These are phyloP conservation scores for Diutina rugosa DNA, from an alignment of 1,139 yeast genomes.

Conservation along the genomic window DNA sequence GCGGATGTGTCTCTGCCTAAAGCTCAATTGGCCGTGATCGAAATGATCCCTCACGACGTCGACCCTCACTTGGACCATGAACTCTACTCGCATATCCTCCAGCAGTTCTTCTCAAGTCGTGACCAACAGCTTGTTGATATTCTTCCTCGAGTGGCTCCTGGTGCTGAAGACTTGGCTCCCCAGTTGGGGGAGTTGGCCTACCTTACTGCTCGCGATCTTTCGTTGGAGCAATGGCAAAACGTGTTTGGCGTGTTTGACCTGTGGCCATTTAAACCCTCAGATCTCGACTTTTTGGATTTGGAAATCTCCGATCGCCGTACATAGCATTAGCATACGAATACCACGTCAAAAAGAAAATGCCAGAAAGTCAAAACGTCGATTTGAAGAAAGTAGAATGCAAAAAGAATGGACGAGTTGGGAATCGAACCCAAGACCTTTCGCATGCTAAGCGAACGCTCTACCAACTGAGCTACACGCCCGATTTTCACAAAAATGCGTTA, in stretches of 20 bases:
- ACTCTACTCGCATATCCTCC: conserved; percentile 54
- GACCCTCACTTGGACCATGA: conserved; percentile 30
- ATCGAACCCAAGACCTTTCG: too few species aligned
- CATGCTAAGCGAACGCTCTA: too few species aligned
- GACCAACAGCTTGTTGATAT: conserved; percentile 35
- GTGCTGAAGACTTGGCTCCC: conserved; percentile 53
- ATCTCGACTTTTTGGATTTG: background rate
- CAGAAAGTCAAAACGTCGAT: too few species aligned
- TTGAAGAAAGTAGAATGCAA: too few species aligned
- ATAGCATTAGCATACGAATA: background rate
- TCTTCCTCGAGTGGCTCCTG: conserved; percentile 59
- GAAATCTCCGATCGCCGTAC: background rate
- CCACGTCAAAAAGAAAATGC: background rate
- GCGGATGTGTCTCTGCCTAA: conserved; percentile 13
- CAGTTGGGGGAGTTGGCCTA: conserved; percentile 23
- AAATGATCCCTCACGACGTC: conserved; percentile 37
- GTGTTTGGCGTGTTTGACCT: conserved; percentile 40
- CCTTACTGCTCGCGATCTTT: conserved; percentile 35
- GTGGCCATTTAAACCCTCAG: conserved; percentile 81
- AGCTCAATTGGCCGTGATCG: conserved; percentile 33
- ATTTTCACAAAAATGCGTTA: too few species aligned
- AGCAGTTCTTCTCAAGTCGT: conserved; percentile 45
- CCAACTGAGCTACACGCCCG: too few species aligned
- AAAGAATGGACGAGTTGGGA: too few species aligned
- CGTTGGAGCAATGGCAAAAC: conserved; percentile 37